Base-by-base conservation (phyloP, 1,139 yeast species). In the Diutina pseudorugosa region DNA sequence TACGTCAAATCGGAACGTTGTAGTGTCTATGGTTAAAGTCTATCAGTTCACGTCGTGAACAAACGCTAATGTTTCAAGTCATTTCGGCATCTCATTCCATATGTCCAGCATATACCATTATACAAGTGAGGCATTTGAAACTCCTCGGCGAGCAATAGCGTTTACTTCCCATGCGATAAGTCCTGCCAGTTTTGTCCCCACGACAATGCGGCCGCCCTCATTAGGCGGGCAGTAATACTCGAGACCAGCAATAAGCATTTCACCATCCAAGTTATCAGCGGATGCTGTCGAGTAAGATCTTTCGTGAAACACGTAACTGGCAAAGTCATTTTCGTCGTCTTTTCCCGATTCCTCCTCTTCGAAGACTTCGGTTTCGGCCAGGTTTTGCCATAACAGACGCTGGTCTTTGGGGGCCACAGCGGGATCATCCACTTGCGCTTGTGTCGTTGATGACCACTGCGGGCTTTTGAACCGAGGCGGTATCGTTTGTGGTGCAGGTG, bases 391-490 rank as follows among this genome's bases (percentile, higher is more conserved):
- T 21, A 27, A 12, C n/a, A 23, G 11, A 14, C 14, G 18, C 12
- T 27, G 49, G 36, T 27, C 36, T n/a, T 45, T 27, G n/a, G 49
- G 49, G 3, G 49, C 49, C 4, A 45, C 49, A 12, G 49, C 49
- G 3, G 49, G 49, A 18, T 45, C 49, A 11, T 45, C 49, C 6
- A 11, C 40, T 14, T 16, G 16, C 7, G 30, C 47, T n/a, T 9
- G 30, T 12, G 16, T 12, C 11, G 36, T 30, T 11, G 36, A 30
- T 2, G 48, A 41, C 69, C 70, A 66, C 50, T 59, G 62, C 1
- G 70, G 68, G 40, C 56, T 55, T 52, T 60, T 64, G 52, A 65
- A 61, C 47, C 60, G 60, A 9, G 65, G 67, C 3, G 63, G 62
- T 2, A 62, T 19, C 47, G 16, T 25, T 25, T 9, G 27, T 9